These are phyloP conservation scores for Annulohypoxylon moriforme DNA, from an alignment of 495 filamentous ascomycete genomes.

Conservation along the genomic window DNA sequence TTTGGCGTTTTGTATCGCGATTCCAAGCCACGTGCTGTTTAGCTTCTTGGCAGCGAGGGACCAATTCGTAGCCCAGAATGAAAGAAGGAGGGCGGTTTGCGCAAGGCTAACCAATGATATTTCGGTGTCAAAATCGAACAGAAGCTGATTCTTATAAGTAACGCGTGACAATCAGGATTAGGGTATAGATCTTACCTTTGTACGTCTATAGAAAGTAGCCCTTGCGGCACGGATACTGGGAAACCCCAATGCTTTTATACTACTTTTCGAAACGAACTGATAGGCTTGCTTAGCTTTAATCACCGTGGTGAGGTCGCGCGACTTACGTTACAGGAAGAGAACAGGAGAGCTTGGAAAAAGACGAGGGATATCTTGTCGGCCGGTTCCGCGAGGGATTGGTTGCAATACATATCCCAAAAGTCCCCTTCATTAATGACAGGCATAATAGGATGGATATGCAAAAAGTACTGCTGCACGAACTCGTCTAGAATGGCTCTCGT, in stretches of 20 bases:
- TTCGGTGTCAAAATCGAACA: constrained; percentile 53
- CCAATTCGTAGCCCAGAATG: constrained; percentile 53
- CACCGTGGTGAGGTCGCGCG: neutral
- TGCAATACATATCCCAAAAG: constrained; percentile 59
- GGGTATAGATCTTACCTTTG: constrained; percentile 47
- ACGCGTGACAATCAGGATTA: neutral
- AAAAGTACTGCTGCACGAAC: constrained; percentile 61
- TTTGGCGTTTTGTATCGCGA: constrained; percentile 61
- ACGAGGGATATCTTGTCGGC: constrained; percentile 56
- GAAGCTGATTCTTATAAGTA: constrained; percentile 40
- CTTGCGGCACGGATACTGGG: constrained; percentile 56
- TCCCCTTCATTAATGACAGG: constrained; percentile 61
- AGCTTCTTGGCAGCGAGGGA: constrained; percentile 53
- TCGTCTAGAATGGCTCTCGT: constrained; percentile 53
- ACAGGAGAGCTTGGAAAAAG: constrained; percentile 61
- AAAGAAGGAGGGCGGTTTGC: constrained; percentile 59
- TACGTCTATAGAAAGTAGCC: constrained; percentile 56
- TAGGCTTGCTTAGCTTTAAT: neutral
- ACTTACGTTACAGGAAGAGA: constrained; percentile 60
- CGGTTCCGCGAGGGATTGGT: constrained; percentile 12
- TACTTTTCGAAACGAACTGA: constrained; percentile 56
- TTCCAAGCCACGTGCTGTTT: constrained; percentile 60
- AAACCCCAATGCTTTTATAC: constrained; percentile 58
- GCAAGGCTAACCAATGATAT: constrained; percentile 50
- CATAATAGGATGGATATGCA: constrained; percentile 59